Evolutionary conservation across 1,284 basidiomycete genomes (phyloP).

Genomic region (Trichosporon sp.): DNA sequence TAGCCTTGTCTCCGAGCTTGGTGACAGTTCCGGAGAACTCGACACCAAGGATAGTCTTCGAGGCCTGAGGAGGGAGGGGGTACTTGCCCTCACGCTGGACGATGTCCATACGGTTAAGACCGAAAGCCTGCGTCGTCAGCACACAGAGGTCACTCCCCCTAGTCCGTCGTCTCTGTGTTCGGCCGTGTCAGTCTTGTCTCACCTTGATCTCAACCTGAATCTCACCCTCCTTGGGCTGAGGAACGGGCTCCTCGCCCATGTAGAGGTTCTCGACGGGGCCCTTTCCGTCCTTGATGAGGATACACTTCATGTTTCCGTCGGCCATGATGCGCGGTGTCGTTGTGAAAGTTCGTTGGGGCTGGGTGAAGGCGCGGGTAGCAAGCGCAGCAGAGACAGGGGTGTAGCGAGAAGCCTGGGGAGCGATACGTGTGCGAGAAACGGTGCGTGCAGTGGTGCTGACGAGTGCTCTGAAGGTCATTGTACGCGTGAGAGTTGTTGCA

Average conservation of each 20-base stretch:
- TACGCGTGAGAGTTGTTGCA: slow-evolving; percentile 16
- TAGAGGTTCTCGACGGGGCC: slow-evolving; percentile 79
- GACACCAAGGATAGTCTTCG: slow-evolving; percentile 76
- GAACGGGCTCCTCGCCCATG: slow-evolving; percentile 66
- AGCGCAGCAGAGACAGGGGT: neutral
- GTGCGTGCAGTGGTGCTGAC: slow-evolving; percentile 3
- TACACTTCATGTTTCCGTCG: slow-evolving; percentile 69
- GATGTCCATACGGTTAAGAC: slow-evolving; percentile 86
- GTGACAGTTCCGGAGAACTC: slow-evolving; percentile 81
- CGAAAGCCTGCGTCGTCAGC: slow-evolving; percentile 64
- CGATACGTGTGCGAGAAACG: slow-evolving; percentile 6
- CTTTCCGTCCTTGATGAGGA: slow-evolving; percentile 76
- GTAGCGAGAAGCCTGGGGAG: slow-evolving; percentile 5
- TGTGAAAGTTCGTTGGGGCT: slow-evolving; percentile 20
- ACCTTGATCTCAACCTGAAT: slow-evolving; percentile 65
- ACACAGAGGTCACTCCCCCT: neutral
- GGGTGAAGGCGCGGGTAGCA: neutral
- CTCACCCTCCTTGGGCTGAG: slow-evolving; percentile 65
- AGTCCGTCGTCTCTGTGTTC: neutral
- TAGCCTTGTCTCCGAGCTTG: slow-evolving; percentile 63
- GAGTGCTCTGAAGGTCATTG: slow-evolving; percentile 15
- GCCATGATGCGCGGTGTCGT: neutral
- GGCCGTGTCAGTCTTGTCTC: neutral
- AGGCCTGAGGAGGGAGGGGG: slow-evolving; percentile 74
- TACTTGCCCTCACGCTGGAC: slow-evolving; percentile 72